Percentiles rank a stretch among this genome's conserved stretches.
Conservation (phyloP, 345 rosid species). For the Arabidopsis thaliana region TAIR10.1 NC_003070.9:19123001-19123500, state of each 20-base stretch:
- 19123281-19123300: conserved; percentile 82
- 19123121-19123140: conserved; percentile 89
- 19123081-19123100: conserved; percentile 91
- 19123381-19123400: conserved; percentile 89
- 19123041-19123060: conserved; percentile 86
- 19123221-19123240: conserved; percentile 88
- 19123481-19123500: conserved; percentile 98
- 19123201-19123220: conserved; percentile 84
- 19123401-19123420: conserved; percentile 87
- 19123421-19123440: conserved; percentile 96
- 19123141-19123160: conserved; percentile 88
- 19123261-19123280: conserved; percentile 90
- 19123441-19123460: conserved; percentile 88
- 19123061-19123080: conserved; percentile 80
- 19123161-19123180: conserved; percentile 84
- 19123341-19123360: conserved; percentile 50
- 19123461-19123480: conserved; percentile 80
- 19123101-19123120: conserved; percentile 77
- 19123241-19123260: conserved; percentile 77
- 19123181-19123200: conserved; percentile 71
- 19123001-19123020: conserved; percentile 98
- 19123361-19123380: conserved; percentile 52
- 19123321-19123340: conserved; percentile 80
- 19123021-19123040: conserved; percentile 90
- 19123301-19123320: conserved; percentile 89